phyloP scores from a whole-genome alignment of 768 basidiomycete genomes.

The Lentinula guzmanii region DNA sequence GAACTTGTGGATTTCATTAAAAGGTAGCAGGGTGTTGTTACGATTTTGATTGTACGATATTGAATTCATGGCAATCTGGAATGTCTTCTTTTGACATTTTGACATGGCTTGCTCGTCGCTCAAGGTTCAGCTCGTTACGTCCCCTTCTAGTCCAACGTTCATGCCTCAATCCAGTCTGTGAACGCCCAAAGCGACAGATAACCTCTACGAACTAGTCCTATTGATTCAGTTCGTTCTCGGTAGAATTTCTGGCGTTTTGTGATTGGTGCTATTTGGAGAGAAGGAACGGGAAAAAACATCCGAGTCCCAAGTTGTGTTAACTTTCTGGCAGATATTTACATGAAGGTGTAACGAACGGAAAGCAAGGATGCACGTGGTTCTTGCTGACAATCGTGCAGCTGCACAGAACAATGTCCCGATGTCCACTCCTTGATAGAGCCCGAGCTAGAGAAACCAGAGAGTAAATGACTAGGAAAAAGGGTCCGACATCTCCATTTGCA shows the following conservation, averaged over 20 bases:
- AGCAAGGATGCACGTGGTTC: neutral
- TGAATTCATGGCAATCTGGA: neutral
- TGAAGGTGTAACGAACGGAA: neutral
- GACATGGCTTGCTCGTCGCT: neutral
- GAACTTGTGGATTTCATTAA: constrained; percentile 87
- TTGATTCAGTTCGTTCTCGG: neutral
- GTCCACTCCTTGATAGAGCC: neutral
- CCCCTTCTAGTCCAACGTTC: neutral
- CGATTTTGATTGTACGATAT: neutral
- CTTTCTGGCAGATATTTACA: neutral
- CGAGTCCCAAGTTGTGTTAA: neutral
- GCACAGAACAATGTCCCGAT: neutral
- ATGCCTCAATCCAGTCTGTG: neutral
- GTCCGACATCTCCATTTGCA: neutral
- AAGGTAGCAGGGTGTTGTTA: constrained; percentile 28
- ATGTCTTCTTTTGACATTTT: neutral
- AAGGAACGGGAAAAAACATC: neutral
- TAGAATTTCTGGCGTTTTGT: neutral
- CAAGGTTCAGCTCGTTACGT: neutral
- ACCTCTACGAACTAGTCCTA: neutral
- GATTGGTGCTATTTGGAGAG: neutral
- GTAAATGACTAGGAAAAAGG: neutral
- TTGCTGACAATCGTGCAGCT: neutral
- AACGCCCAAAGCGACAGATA: neutral
- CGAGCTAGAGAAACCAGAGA: neutral